Percentiles rank a stretch among this genome's conserved stretches.
Evolutionary conservation across 2,329 filamentous ascomycete genomes (phyloP).

Genomic region (Botryotinia calthae): DNA sequence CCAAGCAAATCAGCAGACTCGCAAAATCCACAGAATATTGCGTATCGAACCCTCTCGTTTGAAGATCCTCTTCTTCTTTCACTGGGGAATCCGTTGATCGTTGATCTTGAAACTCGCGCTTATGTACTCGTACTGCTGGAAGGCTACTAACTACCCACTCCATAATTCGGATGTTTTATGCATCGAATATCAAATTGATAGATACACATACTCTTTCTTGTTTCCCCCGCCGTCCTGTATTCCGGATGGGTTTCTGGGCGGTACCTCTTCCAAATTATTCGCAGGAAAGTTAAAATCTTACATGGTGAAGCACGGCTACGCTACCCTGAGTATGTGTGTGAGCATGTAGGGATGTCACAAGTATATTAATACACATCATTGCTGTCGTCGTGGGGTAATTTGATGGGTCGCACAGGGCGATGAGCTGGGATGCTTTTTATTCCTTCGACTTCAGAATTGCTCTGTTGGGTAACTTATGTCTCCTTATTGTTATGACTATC

Average conservation of each 20-base stretch:
- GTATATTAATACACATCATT: constrained; percentile 4
- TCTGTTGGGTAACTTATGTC: background rate
- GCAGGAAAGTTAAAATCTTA: background rate
- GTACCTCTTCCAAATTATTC: background rate
- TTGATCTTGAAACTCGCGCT: constrained; percentile 20
- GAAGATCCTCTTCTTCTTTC: background rate
- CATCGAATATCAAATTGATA: constrained; percentile 3
- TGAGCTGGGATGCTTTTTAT: constrained; percentile 4
- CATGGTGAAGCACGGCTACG: background rate
- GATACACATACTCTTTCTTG: background rate
- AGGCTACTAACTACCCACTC: background rate
- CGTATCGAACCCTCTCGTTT: background rate
- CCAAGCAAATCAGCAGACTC: constrained; percentile 6
- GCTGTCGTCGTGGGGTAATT: constrained; percentile 11
- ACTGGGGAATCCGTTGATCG: background rate
- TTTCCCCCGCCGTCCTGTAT: background rate
- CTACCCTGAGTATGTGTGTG: constrained; percentile 2
- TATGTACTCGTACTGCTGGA: background rate
- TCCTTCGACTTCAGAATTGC: background rate
- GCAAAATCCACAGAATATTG: background rate
- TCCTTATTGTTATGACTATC: background rate
- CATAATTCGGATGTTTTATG: constrained; percentile 3
- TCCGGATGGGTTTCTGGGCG: background rate
- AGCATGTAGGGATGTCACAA: background rate
- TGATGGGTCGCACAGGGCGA: constrained; percentile 18